Conservation (phyloP, 306 rosid species). For the Purshia tridentata region DNA sequence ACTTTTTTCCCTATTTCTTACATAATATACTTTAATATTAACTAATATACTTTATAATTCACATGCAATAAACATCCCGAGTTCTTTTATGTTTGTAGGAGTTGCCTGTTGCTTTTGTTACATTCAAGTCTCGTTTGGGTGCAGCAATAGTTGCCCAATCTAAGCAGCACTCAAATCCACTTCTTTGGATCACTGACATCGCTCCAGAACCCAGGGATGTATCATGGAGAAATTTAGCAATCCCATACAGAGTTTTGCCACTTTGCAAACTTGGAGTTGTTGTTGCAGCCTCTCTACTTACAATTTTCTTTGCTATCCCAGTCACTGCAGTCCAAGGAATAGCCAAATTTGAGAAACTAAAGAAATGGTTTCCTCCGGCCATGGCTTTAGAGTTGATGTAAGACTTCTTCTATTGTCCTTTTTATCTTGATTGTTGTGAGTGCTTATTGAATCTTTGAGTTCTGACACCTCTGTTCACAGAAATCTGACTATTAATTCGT, state of each 20-base stretch:
- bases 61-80: background rate
- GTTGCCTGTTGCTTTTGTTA: slow-evolving; percentile 76
- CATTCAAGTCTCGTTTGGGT: slow-evolving; percentile 73
- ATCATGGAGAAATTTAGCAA: slow-evolving; percentile 81
- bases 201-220: slow-evolving; percentile 94
- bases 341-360: slow-evolving; percentile 80
- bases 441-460: background rate
- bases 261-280: slow-evolving; percentile 59
- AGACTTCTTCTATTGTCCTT: slow-evolving; percentile 29
- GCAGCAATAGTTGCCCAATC: slow-evolving; percentile 74
- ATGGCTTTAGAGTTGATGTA: slow-evolving; percentile 80
- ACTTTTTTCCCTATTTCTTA: background rate
- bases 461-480: background rate
- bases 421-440: background rate
- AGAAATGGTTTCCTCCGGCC: slow-evolving; percentile 94
- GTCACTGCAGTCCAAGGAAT: slow-evolving; percentile 96
- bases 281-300: slow-evolving; percentile 69
- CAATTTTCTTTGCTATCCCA: slow-evolving; percentile 81
- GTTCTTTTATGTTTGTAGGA: slow-evolving; percentile 46
- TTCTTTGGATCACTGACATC: slow-evolving; percentile 72
- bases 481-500: background rate
- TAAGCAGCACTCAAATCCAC: slow-evolving; percentile 77
- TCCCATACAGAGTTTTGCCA: slow-evolving; percentile 56
- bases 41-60: background rate
- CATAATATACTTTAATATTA: no score